A percentile compares a stretch with the other conserved stretches of the same genome.
Evolutionary conservation across 192 early-diverging fungal species (phyloP).

Genomic region (Chytriomyces sp.): DNA sequence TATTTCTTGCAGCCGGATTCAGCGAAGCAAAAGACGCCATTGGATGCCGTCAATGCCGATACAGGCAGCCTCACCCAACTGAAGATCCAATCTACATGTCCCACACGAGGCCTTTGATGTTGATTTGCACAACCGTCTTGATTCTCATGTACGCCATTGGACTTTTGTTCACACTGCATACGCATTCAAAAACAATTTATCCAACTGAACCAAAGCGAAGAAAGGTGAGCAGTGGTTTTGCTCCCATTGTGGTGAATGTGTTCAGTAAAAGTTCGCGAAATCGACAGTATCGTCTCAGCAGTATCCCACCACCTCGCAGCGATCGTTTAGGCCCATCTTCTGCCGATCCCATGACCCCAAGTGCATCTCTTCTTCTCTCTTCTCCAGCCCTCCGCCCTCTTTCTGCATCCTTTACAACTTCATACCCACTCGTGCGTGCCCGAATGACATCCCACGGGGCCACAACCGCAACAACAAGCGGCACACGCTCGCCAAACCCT

Average conservation of each 20-base stretch:
- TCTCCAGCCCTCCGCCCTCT: background rate
- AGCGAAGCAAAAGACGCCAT: background rate
- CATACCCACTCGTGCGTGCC: too few species aligned
- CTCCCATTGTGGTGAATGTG: too few species aligned
- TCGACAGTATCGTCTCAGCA: constrained; percentile 9
- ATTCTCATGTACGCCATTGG: constrained; percentile 86
- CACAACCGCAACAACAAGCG: too few species aligned
- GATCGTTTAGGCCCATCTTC: background rate
- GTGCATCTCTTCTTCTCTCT: background rate
- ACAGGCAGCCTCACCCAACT: constrained; percentile 56
- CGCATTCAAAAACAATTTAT: constrained; percentile 85
- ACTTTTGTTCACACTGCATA: constrained; percentile 90
- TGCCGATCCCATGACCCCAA: constrained; percentile 1
- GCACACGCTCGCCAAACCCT: too few species aligned
- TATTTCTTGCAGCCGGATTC: background rate
- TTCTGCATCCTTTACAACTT: too few species aligned
- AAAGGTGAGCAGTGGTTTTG: background rate
- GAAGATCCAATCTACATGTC: constrained; percentile 81
- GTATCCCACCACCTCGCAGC: background rate
- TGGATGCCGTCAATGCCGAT: constrained; percentile 19
- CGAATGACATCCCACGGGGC: too few species aligned
- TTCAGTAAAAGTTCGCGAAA: too few species aligned
- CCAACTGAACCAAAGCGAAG: constrained; percentile 49
- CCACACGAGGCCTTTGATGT: constrained; percentile 84
- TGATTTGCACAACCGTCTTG: constrained; percentile 79